These are phyloP conservation scores for Phaeosphaeria sp. DNA, from an alignment of 2,329 filamentous ascomycete genomes.

Conservation along the genomic window DNA sequence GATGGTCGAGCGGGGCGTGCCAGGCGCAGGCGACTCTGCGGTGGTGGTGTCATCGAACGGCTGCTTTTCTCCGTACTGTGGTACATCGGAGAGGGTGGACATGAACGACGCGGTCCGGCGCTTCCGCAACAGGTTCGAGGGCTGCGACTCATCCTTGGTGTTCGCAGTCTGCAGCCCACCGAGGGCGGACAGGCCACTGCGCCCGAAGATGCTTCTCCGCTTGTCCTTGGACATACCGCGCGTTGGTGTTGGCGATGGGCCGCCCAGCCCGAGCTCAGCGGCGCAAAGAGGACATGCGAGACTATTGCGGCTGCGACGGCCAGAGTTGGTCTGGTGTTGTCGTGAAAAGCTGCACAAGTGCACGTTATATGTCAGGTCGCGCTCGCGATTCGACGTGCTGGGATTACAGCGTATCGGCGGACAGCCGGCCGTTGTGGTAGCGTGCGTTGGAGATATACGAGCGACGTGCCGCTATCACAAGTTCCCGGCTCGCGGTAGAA, in stretches of 20 bases:
- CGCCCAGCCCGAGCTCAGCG: constrained; percentile 39
- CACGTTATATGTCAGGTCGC: constrained; percentile 2
- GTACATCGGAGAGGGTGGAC: constrained; percentile 39
- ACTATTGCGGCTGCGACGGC: constrained; percentile 10
- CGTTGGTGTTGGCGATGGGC: constrained; percentile 28
- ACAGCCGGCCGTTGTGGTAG: constrained; percentile 7
- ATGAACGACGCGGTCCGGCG: constrained; percentile 46
- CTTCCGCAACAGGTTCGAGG: constrained; percentile 46
- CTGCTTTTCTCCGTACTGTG: constrained; percentile 30
- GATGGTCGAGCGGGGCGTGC: constrained; percentile 19
- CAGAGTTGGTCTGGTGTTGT: background rate
- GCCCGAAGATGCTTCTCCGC: constrained; percentile 47
- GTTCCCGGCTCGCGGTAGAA: background rate
- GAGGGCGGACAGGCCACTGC: constrained; percentile 41
- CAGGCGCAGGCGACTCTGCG: constrained; percentile 15
- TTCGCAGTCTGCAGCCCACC: constrained; percentile 31
- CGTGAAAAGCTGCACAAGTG: background rate
- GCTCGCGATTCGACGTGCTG: constrained; percentile 2
- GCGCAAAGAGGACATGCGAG: constrained; percentile 27
- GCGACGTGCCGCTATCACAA: background rate
- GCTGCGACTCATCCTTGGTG: constrained; percentile 43
- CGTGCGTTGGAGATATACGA: constrained; percentile 1
- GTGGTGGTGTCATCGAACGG: constrained; percentile 17
- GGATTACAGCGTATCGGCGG: constrained; percentile 14
- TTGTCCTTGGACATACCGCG: constrained; percentile 46